These are phyloP conservation scores for Lactarius evosmus DNA, from an alignment of 768 basidiomycete genomes.

Conservation along the genomic window DNA sequence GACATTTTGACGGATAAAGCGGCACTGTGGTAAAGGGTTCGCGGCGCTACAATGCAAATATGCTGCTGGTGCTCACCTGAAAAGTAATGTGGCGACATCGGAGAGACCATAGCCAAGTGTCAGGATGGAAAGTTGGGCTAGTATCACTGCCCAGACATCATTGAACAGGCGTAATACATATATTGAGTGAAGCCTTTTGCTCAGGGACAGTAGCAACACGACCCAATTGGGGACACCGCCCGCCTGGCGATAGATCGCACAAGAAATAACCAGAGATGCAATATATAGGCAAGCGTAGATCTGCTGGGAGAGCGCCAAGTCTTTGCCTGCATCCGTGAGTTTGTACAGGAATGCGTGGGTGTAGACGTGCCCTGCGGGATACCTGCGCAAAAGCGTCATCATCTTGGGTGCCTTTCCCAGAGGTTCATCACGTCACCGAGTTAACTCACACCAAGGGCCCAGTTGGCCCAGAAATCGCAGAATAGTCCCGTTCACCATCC, in stretches of 20 bases:
- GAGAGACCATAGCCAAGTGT: slow-evolving; percentile 60
- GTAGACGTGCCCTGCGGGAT: slow-evolving; percentile 90
- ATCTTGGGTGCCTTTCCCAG: not conserved
- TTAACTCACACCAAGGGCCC: slow-evolving; percentile 82
- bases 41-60: slow-evolving; percentile 6
- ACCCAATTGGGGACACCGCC: slow-evolving; percentile 68
- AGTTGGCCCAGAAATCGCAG: slow-evolving; percentile 79
- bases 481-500: slow-evolving; percentile 81
- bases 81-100: slow-evolving; percentile 60
- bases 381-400: slow-evolving; percentile 46
- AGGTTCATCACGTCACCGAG: not conserved
- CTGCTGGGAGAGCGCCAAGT: slow-evolving; percentile 66
- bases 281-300: slow-evolving; percentile 78
- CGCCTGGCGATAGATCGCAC: slow-evolving; percentile 62
- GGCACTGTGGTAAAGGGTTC: slow-evolving; percentile 42
- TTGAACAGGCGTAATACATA: slow-evolving; percentile 92
- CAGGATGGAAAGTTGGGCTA: slow-evolving; percentile 63
- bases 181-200: slow-evolving; percentile 93
- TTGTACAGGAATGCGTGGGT: slow-evolving; percentile 70
- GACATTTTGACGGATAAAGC: slow-evolving; percentile 97
- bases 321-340: slow-evolving; percentile 57
- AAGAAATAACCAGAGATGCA: slow-evolving; percentile 57
- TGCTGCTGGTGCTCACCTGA: slow-evolving; percentile 52
- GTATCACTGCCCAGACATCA: slow-evolving; percentile 81
- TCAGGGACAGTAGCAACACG: slow-evolving; percentile 69